Conservation (phyloP, 1,284 basidiomycete genomes). For the Anthracocystis setariae region DNA sequence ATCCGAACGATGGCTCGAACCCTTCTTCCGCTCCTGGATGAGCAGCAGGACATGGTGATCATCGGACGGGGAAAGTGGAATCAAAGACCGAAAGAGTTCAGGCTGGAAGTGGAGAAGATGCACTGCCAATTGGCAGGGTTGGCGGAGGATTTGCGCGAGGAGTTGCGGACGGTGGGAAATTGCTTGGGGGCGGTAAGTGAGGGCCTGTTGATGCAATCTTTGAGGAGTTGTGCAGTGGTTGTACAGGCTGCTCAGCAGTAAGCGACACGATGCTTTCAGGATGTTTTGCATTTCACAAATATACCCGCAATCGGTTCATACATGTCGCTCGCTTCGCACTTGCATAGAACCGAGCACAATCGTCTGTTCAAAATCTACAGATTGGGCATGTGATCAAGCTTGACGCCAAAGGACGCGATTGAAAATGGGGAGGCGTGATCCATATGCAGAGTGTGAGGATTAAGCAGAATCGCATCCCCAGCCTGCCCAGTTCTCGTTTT, state of each 20-base stretch:
- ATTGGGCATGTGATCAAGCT: no score
- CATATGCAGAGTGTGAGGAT: not conserved
- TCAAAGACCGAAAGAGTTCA: slow-evolving; percentile 40
- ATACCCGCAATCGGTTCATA: no score
- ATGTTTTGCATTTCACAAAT: not conserved
- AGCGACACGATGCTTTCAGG: not conserved
- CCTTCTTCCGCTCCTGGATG: slow-evolving; percentile 24
- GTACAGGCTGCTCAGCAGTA: slow-evolving; percentile 28
- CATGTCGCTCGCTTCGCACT: no score
- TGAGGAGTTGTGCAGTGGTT: slow-evolving; percentile 15
- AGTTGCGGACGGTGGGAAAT: slow-evolving; percentile 29
- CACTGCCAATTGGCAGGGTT: slow-evolving; percentile 4
- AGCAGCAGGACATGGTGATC: slow-evolving; percentile 38
- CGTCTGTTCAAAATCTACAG: no score
- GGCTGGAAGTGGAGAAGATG: slow-evolving; percentile 36
- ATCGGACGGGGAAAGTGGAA: slow-evolving; percentile 48
- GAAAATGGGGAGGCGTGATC: no score
- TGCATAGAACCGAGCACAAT: no score
- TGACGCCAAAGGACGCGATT: no score
- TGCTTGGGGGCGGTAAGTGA: slow-evolving; percentile 41
- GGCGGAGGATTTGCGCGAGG: slow-evolving; percentile 20
- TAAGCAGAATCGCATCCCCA: slow-evolving; percentile 64
- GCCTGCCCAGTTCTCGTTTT: slow-evolving; percentile 52
- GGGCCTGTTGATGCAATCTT: slow-evolving; percentile 17
- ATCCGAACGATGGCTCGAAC: slow-evolving; percentile 21